Base-by-base conservation (phyloP, 371 early-diverging fungal genomes). In the Rhizoclosmatium hyalinum region DNA sequence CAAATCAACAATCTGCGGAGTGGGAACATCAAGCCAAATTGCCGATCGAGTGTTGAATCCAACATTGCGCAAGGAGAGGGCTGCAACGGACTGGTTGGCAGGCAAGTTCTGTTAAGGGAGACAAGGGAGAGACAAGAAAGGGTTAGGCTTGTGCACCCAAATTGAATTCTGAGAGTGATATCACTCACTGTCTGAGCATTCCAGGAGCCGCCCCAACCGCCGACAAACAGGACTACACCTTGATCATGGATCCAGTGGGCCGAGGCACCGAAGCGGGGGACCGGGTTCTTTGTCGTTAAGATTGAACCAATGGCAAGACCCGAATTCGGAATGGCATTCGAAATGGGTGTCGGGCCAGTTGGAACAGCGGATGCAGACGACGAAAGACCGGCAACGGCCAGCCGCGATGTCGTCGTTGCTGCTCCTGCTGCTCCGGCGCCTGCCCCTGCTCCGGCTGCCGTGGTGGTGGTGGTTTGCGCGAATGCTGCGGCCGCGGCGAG, bases 221-320 rank as follows among this genome's bases (percentile, higher is more conserved):
- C 72, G 32, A 71, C 24, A 41, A 71, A 71, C 2, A 71, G 45
- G 24, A 71, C 46, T n/a, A 71, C 19, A 39, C 45, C 61, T 45
- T 71, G 72, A 17, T 71, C 72, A 6, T 24, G 42, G 21, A 71
- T 60, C 5, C 58, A 46, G 3, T 71, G 72, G 4, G 72, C 72
- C 3, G 21, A 43, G 6, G 72, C 72, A 10, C 72, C 72, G 39
- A 41, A 71, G 6, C 72, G 72, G 12, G 72, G 32, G 8, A 44
- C 32, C 10, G 70, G 70, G 8, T 55, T 54, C 14, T 12, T 46
- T 12, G 55, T 14, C 19, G 55, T 39, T 12, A 19, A 14, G 19
- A 24, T 21, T n/a, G 32, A 12, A 19, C 45, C 45, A 5, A 65
- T 12, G 42, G 65, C 42, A 4, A 44, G n/a, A 14, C 65, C 53